Conservation (phyloP, 768 basidiomycete genomes). For the Lactarius hatsudake region DNA sequence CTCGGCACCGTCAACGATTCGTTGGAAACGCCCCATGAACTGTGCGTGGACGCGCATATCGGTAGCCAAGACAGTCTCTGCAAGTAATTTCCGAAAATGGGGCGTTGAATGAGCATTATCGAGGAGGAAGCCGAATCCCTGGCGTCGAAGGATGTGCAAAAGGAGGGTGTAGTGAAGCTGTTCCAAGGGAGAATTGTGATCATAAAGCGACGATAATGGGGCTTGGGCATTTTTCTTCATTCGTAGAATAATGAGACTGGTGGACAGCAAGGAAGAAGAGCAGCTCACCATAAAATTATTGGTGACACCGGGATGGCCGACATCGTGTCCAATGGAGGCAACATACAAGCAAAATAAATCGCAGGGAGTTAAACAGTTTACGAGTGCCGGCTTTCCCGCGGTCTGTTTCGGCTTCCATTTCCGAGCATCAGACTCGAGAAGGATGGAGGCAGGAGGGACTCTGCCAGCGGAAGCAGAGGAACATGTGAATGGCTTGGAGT, state of each 20-base stretch:
- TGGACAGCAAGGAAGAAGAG: not conserved
- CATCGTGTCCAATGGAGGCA: conserved; percentile 96
- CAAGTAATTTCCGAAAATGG: conserved; percentile 70
- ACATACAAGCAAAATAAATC: conserved; percentile 86
- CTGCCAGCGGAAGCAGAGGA: conserved; percentile 74
- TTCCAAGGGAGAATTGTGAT: conserved; percentile 87
- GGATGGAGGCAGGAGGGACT: conserved; percentile 72
- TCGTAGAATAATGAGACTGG: conserved; percentile 17
- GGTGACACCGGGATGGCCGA: conserved; percentile 92
- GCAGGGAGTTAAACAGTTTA: conserved; percentile 47
- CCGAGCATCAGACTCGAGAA: conserved; percentile 45
- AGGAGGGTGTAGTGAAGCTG: conserved; percentile 87
- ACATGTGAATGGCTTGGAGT: conserved; percentile 87
- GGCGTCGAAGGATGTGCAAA: conserved; percentile 72
- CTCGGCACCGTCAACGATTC: conserved; percentile 43
- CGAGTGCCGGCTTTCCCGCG: conserved; percentile 23
- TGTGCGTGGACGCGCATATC: conserved; percentile 90
- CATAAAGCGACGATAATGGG: conserved; percentile 84
- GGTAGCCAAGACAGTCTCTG: conserved; percentile 82
- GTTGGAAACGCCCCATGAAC: conserved; percentile 71
- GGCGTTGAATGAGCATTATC: conserved; percentile 50
- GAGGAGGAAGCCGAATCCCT: conserved; percentile 69
- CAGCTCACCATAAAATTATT: conserved; percentile 87
- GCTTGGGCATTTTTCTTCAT: conserved; percentile 88
- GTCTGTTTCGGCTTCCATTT: conserved; percentile 41